These are phyloP conservation scores for Fragilariopsis cylindrus DNA, from an alignment of 108 stramenopile genomes.

Conservation along the genomic window DNA sequence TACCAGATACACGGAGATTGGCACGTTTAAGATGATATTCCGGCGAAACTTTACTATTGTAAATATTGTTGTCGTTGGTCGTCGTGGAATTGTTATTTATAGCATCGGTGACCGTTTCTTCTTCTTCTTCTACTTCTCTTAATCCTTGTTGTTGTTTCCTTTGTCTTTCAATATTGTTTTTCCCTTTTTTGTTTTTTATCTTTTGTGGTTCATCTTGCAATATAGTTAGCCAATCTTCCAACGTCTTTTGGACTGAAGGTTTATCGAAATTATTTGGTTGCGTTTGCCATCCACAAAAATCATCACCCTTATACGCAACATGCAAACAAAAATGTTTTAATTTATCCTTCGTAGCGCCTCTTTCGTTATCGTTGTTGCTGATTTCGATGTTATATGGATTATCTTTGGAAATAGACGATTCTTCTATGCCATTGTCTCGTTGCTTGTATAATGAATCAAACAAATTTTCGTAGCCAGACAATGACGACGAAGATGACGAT, in stretches of 20 bases:
- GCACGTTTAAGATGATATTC: constrained; percentile 28
- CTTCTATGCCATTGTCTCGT: not conserved
- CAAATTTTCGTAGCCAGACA: constrained; percentile 21
- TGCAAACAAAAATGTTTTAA: constrained; percentile 53
- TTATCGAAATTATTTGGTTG: constrained; percentile 48
- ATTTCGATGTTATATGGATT: not conserved
- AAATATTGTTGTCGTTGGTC: not conserved
- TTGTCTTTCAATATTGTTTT: not conserved
- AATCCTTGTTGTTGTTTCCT: not conserved
- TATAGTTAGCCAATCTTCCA: constrained; percentile 59
- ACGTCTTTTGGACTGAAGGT: constrained; percentile 67
- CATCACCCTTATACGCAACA: constrained; percentile 63
- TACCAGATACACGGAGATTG: constrained; percentile 66
- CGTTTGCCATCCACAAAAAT: constrained; percentile 84
- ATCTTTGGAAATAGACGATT: not conserved
- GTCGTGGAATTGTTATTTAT: not conserved
- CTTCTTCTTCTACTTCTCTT: not conserved
- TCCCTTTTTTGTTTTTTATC: constrained; percentile 7
- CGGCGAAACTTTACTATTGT: not conserved
- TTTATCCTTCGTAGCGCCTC: constrained; percentile 23
- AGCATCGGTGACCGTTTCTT: not conserved
- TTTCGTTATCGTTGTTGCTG: not conserved
- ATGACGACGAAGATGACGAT: not conserved
- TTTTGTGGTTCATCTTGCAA: constrained; percentile 8
- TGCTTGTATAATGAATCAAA: constrained; percentile 17